A percentile compares a stretch with the other conserved stretches of the same genome.
phyloP scores from a whole-genome alignment of 257 asterid genomes.

The Buddleja alternifolia region DNA sequence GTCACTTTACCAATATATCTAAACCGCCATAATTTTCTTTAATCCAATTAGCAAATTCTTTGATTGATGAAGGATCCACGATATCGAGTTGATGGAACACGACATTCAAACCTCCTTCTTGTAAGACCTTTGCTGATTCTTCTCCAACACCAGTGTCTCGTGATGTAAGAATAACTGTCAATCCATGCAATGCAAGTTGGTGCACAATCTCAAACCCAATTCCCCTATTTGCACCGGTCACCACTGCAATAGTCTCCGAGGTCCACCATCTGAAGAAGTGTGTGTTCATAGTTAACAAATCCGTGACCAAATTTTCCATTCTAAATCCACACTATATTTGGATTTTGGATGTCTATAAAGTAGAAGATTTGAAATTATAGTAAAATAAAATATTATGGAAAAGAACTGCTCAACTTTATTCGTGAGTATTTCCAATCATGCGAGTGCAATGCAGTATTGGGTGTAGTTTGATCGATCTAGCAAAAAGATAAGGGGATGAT shows the following conservation, averaged over 20 bases:
- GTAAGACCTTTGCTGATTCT: constrained; percentile 65
- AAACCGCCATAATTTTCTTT: constrained; percentile 67
- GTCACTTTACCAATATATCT: constrained; percentile 68
- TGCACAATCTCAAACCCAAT: constrained; percentile 86
- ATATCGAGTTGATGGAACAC: constrained; percentile 73
- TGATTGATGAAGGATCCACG: constrained; percentile 63
- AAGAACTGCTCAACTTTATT: not conserved
- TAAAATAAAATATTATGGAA: not conserved
- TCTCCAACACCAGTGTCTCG: constrained; percentile 67
- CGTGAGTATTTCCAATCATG: not conserved
- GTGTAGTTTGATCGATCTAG: no score
- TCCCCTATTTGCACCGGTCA: constrained; percentile 95
- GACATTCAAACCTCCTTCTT: constrained; percentile 67
- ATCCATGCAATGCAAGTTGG: constrained; percentile 73
- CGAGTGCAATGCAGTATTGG: not conserved
- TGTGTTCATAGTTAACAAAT: not conserved
- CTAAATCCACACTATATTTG: not conserved
- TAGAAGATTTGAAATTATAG: not conserved
- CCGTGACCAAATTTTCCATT: not conserved
- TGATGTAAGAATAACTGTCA: constrained; percentile 79
- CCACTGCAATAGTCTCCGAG: constrained; percentile 73
- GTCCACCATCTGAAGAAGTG: constrained; percentile 81
- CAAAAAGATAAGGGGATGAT: not conserved
- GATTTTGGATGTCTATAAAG: not conserved
- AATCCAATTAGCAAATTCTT: constrained; percentile 62